Conservation (phyloP, 2,329 filamentous ascomycete genomes). For the Pezicula carpinea region DNA sequence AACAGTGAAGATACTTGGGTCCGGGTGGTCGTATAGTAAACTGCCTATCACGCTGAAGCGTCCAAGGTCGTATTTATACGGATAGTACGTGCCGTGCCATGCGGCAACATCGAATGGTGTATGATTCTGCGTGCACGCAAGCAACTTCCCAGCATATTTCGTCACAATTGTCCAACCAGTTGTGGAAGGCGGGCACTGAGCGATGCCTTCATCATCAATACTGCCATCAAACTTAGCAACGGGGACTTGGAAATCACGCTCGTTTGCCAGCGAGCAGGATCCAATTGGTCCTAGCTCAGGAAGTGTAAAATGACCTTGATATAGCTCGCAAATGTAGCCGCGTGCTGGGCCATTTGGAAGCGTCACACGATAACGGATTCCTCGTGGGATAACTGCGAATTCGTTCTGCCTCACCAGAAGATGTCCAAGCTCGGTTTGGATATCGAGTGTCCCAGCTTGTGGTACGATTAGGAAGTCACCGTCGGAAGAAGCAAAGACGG, state of each 20-base stretch:
- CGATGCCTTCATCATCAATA: slow-evolving; percentile 22
- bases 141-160: slow-evolving; percentile 63
- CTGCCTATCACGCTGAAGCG: slow-evolving; percentile 69
- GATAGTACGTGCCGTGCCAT: slow-evolving; percentile 75
- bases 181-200: slow-evolving; percentile 9
- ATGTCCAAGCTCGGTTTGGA: slow-evolving; percentile 50
- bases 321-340: slow-evolving; percentile 61
- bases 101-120: slow-evolving; percentile 72
- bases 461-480: slow-evolving; percentile 61
- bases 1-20: slow-evolving; percentile 70
- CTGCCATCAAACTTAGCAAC: slow-evolving; percentile 41
- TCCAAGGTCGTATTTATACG: slow-evolving; percentile 74
- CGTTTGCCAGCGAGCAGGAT: slow-evolving; percentile 57
- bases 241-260: slow-evolving; percentile 58
- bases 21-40: slow-evolving; percentile 55
- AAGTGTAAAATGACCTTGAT: slow-evolving; percentile 56
- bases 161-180: slow-evolving; percentile 44
- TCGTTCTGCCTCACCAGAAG: slow-evolving; percentile 59
- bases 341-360: slow-evolving; percentile 52
- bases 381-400: slow-evolving; percentile 58
- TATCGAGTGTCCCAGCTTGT: slow-evolving; percentile 55
- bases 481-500: slow-evolving; percentile 64
- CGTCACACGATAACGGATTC: slow-evolving; percentile 56
- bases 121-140: slow-evolving; percentile 59
- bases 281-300: slow-evolving; percentile 62